Percentiles rank a stretch among this genome's conserved stretches.
phyloP scores from a whole-genome alignment of 208 protist species.

The Herpetomonas tarakana region DNA sequence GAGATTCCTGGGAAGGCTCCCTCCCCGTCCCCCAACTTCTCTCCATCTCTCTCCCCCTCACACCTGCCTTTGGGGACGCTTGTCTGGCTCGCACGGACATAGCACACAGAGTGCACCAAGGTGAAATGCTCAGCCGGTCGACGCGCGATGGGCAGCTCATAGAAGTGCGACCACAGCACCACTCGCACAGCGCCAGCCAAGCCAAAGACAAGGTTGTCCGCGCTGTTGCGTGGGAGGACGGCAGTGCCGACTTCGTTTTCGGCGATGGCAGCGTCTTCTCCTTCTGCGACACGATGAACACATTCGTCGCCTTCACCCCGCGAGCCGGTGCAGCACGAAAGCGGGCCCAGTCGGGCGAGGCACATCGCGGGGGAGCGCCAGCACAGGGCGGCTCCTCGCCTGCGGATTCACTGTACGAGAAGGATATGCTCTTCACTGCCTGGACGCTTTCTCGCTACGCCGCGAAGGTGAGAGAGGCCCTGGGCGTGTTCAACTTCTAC shows the following conservation, averaged over 20 bases:
- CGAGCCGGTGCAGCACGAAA: background rate
- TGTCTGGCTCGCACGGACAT: no score
- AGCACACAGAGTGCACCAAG: no score
- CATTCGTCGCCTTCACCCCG: slow-evolving; percentile 59
- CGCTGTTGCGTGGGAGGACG: slow-evolving; percentile 65
- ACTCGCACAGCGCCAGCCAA: slow-evolving; percentile 13
- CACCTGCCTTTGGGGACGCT: background rate
- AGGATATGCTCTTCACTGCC: slow-evolving; percentile 69
- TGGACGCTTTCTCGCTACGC: slow-evolving; percentile 61
- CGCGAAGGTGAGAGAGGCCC: slow-evolving; percentile 61
- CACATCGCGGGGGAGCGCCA: background rate
- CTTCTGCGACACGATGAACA: slow-evolving; percentile 82
- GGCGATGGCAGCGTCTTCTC: slow-evolving; percentile 79
- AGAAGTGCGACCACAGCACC: slow-evolving; percentile 6
- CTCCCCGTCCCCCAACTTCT: background rate
- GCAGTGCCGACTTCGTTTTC: slow-evolving; percentile 74
- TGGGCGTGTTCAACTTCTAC: slow-evolving; percentile 77
- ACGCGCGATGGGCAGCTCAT: background rate
- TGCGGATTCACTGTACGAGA: slow-evolving; percentile 8
- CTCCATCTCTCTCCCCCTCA: background rate
- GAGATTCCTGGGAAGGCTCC: no score
- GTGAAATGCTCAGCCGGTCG: no score
- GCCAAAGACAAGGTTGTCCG: slow-evolving; percentile 45
- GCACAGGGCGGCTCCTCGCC: no score
- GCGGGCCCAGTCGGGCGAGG: background rate